Evolutionary conservation across 352 stramenopile species (phyloP), one percentile per base, ranked within the genome.

Genomic region (Halophytophthora polymorphica): DNA sequence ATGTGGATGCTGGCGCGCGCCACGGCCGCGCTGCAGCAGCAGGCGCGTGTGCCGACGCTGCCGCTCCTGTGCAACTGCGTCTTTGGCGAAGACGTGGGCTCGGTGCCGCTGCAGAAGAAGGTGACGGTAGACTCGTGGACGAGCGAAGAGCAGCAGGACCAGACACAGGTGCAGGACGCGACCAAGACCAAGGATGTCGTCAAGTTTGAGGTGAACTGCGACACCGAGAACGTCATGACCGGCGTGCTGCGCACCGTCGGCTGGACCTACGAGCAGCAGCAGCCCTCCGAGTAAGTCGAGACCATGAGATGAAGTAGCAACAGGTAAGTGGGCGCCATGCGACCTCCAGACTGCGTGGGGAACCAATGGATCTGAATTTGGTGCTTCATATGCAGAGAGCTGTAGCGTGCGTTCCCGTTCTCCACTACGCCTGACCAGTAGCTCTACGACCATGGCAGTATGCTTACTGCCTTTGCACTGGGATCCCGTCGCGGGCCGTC

Each of bases 1-100:
- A 69, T 87, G 56, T 89, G 78, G 78, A 68, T 83, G 46, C 52
- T 87, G 11, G 78, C 71, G 3, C 73, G 73, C 21, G 66, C 65
- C 11, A 53, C 57, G 8, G 56, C 61, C 13, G 58, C 66, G 22
- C 50, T 89, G 17, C 64, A 89, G 38, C 64, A 74, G 31, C 64
- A 86, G 33, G 62, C 61, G 21, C 66, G 78, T 14, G 60, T 86
- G 22, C 73, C 78, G 2, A 23, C 48, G 54, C 50, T 90, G 40
- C 75, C 78, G 29, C 55, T 87, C 15, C 71, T 87, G 68, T 79
- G 70, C 50, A 81, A 66, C 49, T 67, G 71, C 36, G 55, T 74
- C 28, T 66, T 84, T 38, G 48, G 54, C n/a, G 65, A 83, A 28
- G 69, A 83, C 0, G 17, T 57, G 0, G 25, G 40, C 4, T 52